A percentile compares a stretch with the other conserved stretches of the same genome.
Evolutionary conservation across 1,139 yeast genomes (phyloP).

Genomic region (Yamadazyma oceani): DNA sequence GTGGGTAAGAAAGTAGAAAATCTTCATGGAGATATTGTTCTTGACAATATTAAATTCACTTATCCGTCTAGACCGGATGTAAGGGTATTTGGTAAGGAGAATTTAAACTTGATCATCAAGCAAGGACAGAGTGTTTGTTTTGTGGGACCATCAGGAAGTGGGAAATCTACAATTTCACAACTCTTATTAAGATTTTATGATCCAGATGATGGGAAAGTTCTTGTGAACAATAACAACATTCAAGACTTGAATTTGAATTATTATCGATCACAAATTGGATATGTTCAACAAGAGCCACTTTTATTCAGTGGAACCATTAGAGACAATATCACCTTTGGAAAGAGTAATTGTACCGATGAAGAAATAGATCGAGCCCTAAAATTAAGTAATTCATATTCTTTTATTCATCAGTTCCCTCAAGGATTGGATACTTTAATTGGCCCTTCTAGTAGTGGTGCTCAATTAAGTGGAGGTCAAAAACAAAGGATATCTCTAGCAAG

Average conservation of each 20-base stretch:
- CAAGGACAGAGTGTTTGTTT: slow-evolving; percentile 89
- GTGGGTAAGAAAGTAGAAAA: slow-evolving; percentile 49
- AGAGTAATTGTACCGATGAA: slow-evolving; percentile 49
- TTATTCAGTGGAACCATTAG: slow-evolving; percentile 85
- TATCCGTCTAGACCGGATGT: slow-evolving; percentile 88
- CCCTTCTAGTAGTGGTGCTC: slow-evolving; percentile 61
- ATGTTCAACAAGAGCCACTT: slow-evolving; percentile 94
- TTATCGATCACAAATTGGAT: slow-evolving; percentile 72
- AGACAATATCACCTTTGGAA: slow-evolving; percentile 83
- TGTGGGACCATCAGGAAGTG: slow-evolving; percentile 96
- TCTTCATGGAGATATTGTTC: slow-evolving; percentile 49
- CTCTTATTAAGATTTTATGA: slow-evolving; percentile 79
- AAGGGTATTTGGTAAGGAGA: slow-evolving; percentile 52
- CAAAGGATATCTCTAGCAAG: slow-evolving; percentile 78
- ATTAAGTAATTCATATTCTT: slow-evolving; percentile 75
- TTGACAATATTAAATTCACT: slow-evolving; percentile 65
- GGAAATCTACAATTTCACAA: slow-evolving; percentile 88
- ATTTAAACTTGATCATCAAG: slow-evolving; percentile 61
- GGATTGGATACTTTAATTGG: slow-evolving; percentile 85
- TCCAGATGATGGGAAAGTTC: slow-evolving; percentile 64
- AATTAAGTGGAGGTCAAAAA: slow-evolving; percentile 77
- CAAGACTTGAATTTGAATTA: slow-evolving; percentile 69
- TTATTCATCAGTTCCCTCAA: slow-evolving; percentile 74
- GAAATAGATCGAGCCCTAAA: slow-evolving; percentile 72
- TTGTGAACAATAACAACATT: slow-evolving; percentile 70